phyloP scores from a whole-genome alignment of 768 basidiomycete species.

The Podaxis mareebaensis region DNA sequence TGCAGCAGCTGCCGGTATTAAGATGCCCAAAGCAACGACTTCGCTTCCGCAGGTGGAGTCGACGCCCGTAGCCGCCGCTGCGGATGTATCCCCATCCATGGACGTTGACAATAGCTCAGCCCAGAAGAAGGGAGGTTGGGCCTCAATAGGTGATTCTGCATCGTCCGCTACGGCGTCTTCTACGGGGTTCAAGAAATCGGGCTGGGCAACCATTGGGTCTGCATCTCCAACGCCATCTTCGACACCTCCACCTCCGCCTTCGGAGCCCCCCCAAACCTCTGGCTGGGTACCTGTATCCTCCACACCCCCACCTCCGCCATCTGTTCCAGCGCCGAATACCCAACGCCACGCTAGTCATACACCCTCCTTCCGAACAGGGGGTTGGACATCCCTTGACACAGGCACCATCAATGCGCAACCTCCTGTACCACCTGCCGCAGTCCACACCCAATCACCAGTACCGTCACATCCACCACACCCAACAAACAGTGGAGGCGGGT shows the following conservation, averaged over 20 bases:
- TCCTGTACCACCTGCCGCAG: constrained; percentile 20
- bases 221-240: constrained; percentile 18
- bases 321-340: constrained; percentile 10
- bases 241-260: constrained; percentile 20
- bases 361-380: constrained; percentile 58
- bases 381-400: constrained; percentile 69
- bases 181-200: constrained; percentile 42
- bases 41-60: constrained; percentile 18
- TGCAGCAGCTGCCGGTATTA: constrained; percentile 80
- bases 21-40: constrained; percentile 47
- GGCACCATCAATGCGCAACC: constrained; percentile 32
- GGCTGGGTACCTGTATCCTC: constrained; percentile 14
- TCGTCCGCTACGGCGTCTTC: constrained; percentile 21
- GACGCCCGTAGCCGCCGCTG: constrained; percentile 20
- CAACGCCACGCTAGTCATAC: constrained; percentile 25
- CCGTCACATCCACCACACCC: constrained; percentile 25
- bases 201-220: constrained; percentile 50
- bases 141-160: constrained; percentile 33
- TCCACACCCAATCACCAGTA: constrained; percentile 24
- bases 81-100: constrained; percentile 21
- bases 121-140: constrained; percentile 54
- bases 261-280: constrained; percentile 17
- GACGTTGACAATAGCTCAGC: constrained; percentile 23
- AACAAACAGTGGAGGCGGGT: constrained; percentile 13
- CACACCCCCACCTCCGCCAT: constrained; percentile 20